Evolutionary conservation across 1,284 basidiomycete species (phyloP).

Genomic region (Heterobasidion parviporum): DNA sequence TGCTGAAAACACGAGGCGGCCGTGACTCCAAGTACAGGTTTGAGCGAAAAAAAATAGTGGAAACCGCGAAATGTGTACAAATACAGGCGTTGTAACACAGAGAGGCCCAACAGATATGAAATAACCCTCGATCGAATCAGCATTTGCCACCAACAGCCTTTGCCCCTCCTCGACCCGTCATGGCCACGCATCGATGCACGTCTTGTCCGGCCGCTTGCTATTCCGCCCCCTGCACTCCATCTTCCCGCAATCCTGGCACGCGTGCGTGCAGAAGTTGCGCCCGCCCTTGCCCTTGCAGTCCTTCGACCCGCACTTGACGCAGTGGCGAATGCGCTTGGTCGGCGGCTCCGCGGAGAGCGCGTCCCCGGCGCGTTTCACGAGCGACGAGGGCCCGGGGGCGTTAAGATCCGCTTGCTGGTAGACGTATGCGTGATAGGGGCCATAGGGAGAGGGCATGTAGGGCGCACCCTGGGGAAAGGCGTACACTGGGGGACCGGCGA

Average conservation of each 20-base stretch:
- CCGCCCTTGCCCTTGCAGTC: conserved; percentile 75
- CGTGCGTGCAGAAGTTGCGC: conserved; percentile 54
- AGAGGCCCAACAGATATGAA: no score
- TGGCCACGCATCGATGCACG: conserved; percentile 55
- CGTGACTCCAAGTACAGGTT: background rate
- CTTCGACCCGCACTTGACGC: conserved; percentile 68
- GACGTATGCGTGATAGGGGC: conserved; percentile 13
- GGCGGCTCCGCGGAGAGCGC: conserved; percentile 19
- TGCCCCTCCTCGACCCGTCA: conserved; percentile 7
- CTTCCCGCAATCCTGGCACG: conserved; percentile 70
- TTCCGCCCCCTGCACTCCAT: conserved; percentile 65
- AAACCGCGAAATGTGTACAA: background rate
- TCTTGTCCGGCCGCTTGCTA: conserved; percentile 63
- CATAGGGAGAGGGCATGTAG: conserved; percentile 23
- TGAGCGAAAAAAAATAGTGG: background rate
- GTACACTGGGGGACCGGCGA: conserved; percentile 7
- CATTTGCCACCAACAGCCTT: background rate
- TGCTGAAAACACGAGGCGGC: background rate
- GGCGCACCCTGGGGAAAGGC: conserved; percentile 17
- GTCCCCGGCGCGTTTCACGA: conserved; percentile 15
- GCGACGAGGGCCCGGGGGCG: conserved; percentile 5
- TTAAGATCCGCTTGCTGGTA: conserved; percentile 11
- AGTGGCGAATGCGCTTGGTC: conserved; percentile 38
- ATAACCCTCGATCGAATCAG: background rate
- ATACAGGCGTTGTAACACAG: no score